These are phyloP conservation scores for Psilocybe cyanescens DNA, from an alignment of 768 basidiomycete genomes.

Conservation along the genomic window DNA sequence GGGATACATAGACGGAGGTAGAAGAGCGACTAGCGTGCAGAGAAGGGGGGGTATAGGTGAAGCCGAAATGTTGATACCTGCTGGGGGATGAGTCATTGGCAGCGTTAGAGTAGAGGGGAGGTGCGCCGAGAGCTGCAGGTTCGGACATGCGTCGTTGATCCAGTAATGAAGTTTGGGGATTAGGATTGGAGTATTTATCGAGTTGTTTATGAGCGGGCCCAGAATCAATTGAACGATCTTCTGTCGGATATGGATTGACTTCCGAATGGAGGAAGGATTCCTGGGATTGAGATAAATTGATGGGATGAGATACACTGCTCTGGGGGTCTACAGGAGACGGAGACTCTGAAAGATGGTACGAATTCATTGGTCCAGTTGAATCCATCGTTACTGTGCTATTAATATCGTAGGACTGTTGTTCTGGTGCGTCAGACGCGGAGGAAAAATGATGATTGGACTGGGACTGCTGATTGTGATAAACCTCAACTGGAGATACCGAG, in stretches of 20 bases:
- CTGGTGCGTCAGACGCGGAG: slow-evolving; percentile 18
- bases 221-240: slow-evolving; percentile 40
- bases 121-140: slow-evolving; percentile 49
- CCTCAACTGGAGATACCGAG: slow-evolving; percentile 30
- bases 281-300: slow-evolving; percentile 46
- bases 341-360: slow-evolving; percentile 40
- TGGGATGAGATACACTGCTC: slow-evolving; percentile 38
- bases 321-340: slow-evolving; percentile 49
- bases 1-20: slow-evolving; percentile 43
- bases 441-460: slow-evolving; percentile 11
- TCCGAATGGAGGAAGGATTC: slow-evolving; percentile 47
- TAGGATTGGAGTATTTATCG: slow-evolving; percentile 40
- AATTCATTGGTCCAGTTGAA: slow-evolving; percentile 24
- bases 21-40: slow-evolving; percentile 36
- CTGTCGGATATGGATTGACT: slow-evolving; percentile 43
- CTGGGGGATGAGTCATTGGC: slow-evolving; percentile 32
- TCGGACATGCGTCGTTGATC: slow-evolving; percentile 76
- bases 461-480: slow-evolving; percentile 27
- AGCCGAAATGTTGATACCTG: slow-evolving; percentile 47
- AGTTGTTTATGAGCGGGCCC: slow-evolving; percentile 37
- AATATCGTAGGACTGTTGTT: slow-evolving; percentile 28
- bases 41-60: slow-evolving; percentile 37
- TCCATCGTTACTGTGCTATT: slow-evolving; percentile 20
- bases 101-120: slow-evolving; percentile 42
- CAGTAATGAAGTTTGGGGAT: slow-evolving; percentile 35